Evolutionary conservation across 352 stramenopile species (phyloP).

Genomic region (Pythium aquatile): DNA sequence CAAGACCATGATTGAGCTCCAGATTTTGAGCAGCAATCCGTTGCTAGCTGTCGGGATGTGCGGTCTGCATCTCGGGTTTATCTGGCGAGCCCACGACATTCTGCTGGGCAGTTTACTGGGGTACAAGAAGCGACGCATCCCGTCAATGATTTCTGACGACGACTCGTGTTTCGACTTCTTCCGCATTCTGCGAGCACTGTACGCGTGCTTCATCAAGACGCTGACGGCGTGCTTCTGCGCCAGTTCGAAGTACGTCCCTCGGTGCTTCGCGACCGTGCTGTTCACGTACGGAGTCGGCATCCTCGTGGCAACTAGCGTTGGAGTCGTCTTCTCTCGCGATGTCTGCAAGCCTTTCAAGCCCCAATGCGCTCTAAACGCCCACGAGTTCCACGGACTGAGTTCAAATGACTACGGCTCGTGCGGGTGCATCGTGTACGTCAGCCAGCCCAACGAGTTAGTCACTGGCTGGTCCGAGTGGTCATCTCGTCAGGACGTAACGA

Average conservation of each 20-base stretch:
- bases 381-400: constrained; percentile 9
- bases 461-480: constrained; percentile 17
- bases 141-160: not conserved
- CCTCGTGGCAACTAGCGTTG: constrained; percentile 6
- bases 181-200: constrained; percentile 8
- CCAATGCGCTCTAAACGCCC: constrained; percentile 8
- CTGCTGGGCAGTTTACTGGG: constrained; percentile 16
- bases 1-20: constrained; percentile 4
- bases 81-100: constrained; percentile 22
- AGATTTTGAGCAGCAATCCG: constrained; percentile 2
- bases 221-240: constrained; percentile 16
- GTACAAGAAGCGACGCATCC: constrained; percentile 17
- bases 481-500: constrained; percentile 1
- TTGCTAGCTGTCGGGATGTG: constrained; percentile 2
- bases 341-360: constrained; percentile 7
- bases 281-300: constrained; percentile 18
- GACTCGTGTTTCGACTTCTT: constrained; percentile 17
- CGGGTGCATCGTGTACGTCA: constrained; percentile 20
- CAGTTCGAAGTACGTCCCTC: constrained; percentile 13
- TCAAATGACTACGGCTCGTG: constrained; percentile 3
- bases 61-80: constrained; percentile 12
- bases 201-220: constrained; percentile 15
- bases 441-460: constrained; percentile 1
- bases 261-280: constrained; percentile 12
- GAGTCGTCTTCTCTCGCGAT: constrained; percentile 3